These are phyloP conservation scores for Akebia trifoliata DNA, from an alignment of 164 flowering plant species.

Conservation along the genomic window DNA sequence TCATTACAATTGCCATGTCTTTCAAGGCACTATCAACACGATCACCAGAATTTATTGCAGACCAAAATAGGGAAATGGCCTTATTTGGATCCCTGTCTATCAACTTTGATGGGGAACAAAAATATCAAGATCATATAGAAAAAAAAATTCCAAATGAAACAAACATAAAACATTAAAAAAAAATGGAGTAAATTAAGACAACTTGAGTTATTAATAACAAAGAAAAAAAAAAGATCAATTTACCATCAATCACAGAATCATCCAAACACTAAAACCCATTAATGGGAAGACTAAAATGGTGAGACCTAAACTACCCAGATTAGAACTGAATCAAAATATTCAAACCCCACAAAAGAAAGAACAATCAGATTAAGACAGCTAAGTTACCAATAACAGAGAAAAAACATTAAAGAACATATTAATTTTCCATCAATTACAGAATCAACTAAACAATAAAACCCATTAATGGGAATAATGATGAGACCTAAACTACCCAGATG, in stretches of 20 bases:
- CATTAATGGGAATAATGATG: neutral
- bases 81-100: constrained; percentile 67
- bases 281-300: neutral
- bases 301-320: neutral
- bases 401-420: neutral
- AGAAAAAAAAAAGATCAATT: neutral
- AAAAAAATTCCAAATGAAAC: neutral
- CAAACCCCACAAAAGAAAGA: too few species aligned
- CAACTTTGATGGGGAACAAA: constrained; percentile 33
- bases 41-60: constrained; percentile 77
- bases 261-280: neutral
- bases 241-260: neutral
- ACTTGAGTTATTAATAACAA: neutral
- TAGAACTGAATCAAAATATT: too few species aligned
- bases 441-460: neutral
- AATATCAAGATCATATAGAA: neutral
- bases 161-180: neutral
- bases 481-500: too few species aligned
- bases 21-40: constrained; percentile 85
- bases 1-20: constrained; percentile 94
- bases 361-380: too few species aligned
- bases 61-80: constrained; percentile 80
- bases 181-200: neutral
- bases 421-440: neutral
- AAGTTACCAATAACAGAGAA: neutral